phyloP scores from a whole-genome alignment of 495 filamentous ascomycete genomes.

The Tricharina praecox region DNA sequence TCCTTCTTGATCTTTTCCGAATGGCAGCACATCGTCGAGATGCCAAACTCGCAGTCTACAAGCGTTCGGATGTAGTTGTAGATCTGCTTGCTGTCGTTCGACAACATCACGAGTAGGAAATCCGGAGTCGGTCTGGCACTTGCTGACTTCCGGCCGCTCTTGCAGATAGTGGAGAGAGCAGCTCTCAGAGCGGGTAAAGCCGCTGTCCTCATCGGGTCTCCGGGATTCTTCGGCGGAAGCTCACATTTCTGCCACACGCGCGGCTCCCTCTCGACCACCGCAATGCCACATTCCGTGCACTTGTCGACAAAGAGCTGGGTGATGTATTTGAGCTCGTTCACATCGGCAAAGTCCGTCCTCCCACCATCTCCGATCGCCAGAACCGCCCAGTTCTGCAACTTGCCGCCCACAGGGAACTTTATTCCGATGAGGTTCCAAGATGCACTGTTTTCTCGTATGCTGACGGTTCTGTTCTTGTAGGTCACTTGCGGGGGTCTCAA shows the following conservation, averaged over 20 bases:
- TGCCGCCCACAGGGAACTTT: conserved; percentile 2
- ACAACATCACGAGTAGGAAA: conserved; percentile 3
- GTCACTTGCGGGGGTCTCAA: neutral
- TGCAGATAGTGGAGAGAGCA: too few species aligned
- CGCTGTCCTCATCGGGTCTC: neutral
- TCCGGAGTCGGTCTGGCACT: neutral
- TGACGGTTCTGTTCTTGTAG: neutral
- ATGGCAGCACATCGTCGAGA: conserved; percentile 22
- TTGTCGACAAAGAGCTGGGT: neutral
- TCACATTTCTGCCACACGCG: neutral
- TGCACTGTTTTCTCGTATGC: neutral
- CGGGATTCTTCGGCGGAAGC: neutral
- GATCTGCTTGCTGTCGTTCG: neutral
- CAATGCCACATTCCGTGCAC: neutral
- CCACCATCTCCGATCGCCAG: neutral
- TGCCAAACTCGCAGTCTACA: conserved; percentile 11
- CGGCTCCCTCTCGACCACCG: neutral
- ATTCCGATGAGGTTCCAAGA: conserved; percentile 3
- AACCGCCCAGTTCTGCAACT: conserved; percentile 6
- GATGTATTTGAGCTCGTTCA: neutral
- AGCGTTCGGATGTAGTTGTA: conserved; percentile 5
- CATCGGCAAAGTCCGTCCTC: neutral
- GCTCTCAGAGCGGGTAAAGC: neutral
- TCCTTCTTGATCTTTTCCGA: conserved; percentile 16
- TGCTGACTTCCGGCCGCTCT: too few species aligned